Evolutionary conservation across 2,329 filamentous ascomycete genomes (phyloP), one percentile per base, ranked within the genome.

Genomic region (Cercospora citrullina): DNA sequence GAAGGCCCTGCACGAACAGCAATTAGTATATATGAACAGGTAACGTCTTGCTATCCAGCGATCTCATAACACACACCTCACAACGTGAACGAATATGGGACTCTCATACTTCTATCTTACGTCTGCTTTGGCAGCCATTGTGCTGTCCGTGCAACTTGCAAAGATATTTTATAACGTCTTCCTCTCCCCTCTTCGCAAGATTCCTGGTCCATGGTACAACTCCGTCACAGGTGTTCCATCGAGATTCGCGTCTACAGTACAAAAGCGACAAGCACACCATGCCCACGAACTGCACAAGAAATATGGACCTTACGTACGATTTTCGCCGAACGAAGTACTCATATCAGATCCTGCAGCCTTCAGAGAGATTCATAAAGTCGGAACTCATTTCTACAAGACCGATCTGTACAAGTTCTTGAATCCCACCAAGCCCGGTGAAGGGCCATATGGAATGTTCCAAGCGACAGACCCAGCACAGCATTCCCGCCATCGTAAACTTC

Each of bases 211-310:
- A 30, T 69, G 68, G 68, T 67, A 67, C 31, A 60, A 61, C n/a
- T 31, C 64, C 8, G 51, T 69, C 16, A 71, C 61, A 30, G 36
- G 59, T 12, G 31, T 66, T 21, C 70, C 68, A 14, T 60, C 36
- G 23, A 58, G 39, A 42, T 16, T 57, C 48, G 58, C 57, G 12
- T 62, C 42, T 12, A 55, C 59, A 23, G 64, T 65, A 6, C 36
- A 57, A 23, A 61, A 48, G 33, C 65, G 61, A n/a, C 59, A 69
- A 59, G 76, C 78, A 48, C 78, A 79, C 60, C 79, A 80, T 69
- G 79, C 80, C 42, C 75, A 81, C 65, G 65, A 70, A 4, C 72
- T 82, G 1, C 79, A 81, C 68, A 66, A 76, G 45, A 59, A 68
- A 51, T 75, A 76, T 64, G 75, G 75, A 4, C 63, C 68, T n/a